Percentiles rank a stretch among this genome's conserved stretches.
These are phyloP conservation scores for Rutstroemia sp. DNA, from an alignment of 2,329 filamentous ascomycete genomes.

Conservation along the genomic window DNA sequence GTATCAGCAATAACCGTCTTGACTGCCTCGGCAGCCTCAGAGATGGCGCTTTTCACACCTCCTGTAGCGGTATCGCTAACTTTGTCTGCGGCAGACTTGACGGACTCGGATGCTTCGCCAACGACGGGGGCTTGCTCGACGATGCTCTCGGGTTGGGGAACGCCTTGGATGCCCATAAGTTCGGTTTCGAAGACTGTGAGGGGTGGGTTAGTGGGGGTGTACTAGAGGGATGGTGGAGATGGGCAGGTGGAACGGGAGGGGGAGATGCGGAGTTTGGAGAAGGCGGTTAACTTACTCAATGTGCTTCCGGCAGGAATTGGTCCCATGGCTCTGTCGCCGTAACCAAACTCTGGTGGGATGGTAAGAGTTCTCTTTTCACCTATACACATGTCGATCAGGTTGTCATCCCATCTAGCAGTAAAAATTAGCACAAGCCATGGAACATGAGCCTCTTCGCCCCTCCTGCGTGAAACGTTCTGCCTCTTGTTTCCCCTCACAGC, in stretches of 20 bases:
- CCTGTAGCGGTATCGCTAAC: slow-evolving; percentile 16
- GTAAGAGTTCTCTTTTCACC: slow-evolving; percentile 87
- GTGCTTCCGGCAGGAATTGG: slow-evolving; percentile 80
- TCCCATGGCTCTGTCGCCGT: slow-evolving; percentile 68
- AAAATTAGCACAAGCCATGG: background rate
- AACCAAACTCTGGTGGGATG: slow-evolving; percentile 80
- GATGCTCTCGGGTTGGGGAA: slow-evolving; percentile 30
- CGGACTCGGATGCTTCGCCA: slow-evolving; percentile 18
- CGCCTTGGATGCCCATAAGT: slow-evolving; percentile 74
- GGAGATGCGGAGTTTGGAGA: background rate
- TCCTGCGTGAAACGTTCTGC: background rate
- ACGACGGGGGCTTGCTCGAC: background rate
- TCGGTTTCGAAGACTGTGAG: slow-evolving; percentile 76
- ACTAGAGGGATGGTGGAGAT: background rate
- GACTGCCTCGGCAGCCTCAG: slow-evolving; percentile 43
- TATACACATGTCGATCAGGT: slow-evolving; percentile 87
- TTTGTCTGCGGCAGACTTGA: slow-evolving; percentile 21
- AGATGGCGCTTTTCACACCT: slow-evolving; percentile 37
- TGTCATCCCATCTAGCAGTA: slow-evolving; percentile 70
- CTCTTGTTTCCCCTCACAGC: background rate
- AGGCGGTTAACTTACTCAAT: slow-evolving; percentile 47
- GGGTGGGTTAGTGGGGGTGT: background rate
- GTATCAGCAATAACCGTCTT: slow-evolving; percentile 47
- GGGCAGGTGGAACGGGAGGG: no score
- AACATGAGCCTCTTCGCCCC: background rate